Evolutionary conservation across 208 protist species (phyloP), one percentile per base, ranked within the genome.

Genomic region (Crithidia mellificae): DNA sequence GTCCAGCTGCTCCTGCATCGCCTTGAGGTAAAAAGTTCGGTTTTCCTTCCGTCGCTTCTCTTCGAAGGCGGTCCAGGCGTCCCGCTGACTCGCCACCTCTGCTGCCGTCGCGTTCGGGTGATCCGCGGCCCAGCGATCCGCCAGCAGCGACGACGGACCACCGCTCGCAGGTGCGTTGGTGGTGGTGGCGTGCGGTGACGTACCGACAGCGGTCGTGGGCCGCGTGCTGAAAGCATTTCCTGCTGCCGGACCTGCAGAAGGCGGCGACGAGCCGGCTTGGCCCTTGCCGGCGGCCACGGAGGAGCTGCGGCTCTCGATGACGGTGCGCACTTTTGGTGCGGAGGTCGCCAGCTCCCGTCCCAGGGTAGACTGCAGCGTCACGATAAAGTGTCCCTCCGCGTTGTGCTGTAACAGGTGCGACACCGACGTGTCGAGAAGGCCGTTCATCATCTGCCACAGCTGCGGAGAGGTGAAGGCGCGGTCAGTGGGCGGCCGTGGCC

Each of bases 401-500:
- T 70, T 77, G 72, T 89, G 80, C 59, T 81, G 77, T 20, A 90
- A 52, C 25, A 83, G 41, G 2, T 66, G 59, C 1, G 72, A 50
- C 3, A 73, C 62, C 0, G 77, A 78, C 8, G 72, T 74, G 53
- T 85, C 77, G 12, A 88, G 53, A 50, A 83, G 24, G 20, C 64
- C 69, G 19, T 78, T 80, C 4, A 90, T 61, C 39, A 77, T 63
- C 57, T 91, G 77, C 76, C 72, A 84, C 27, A 72, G 61, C 32
- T 76, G 64, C 12, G 22, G 53, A 20, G 51, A 12, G 29, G 20
- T 57, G 24, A 71, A 27, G n/a, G 64, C 32, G 20, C 63, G 59
- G 43, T 65, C 63, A 2, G 44, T 14, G 4, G 63, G n/a, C 15
- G 22, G n/a, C 34, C 47, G 59, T 19, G 51, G 38, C 17, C 20